Base-by-base conservation (phyloP, 31 red algal species). In the Porphyra umbilicalis region DNA sequence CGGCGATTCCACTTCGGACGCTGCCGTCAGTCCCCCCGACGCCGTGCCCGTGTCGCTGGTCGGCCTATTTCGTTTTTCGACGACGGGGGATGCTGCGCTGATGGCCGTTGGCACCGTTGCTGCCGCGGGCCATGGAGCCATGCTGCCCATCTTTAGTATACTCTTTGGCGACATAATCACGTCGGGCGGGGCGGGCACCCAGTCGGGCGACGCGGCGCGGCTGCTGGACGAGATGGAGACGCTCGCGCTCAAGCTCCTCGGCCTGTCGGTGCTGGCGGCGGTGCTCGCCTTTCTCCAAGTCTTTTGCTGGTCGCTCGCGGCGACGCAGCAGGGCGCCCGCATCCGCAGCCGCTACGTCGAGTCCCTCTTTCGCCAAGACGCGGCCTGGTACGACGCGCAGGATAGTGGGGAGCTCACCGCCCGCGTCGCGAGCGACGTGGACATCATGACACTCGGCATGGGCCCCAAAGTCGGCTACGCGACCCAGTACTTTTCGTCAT, bases 81-180 rank as follows among this genome's bases (percentile, higher is more conserved):
- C 44, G 31, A 39, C 77, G 16, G 76, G 36, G 34, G 92, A 90
- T 10, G 71, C 39, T 4, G 39, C 79, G 4, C 67, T 86, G 13
- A 84, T 94, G 33, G 9, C 79, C 34, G 34, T 94, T 39, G 83
- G 84, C 25, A 77, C 34, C 77, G 81, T 89, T 11, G 57, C 82
- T 34, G 95, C 92, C 18, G 76, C 82, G 1, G 82, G 86, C 71
- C 92, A 98, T 35, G 95, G 95, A 15, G 82, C 92, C 10, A 38
- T 94, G 29, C 75, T 92, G 38, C 91, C 95, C 29, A 39, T 92
- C 13, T 94, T 94, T 77, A 94, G 84, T 0, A 87, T 94, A 75
- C 79, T 98, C 9, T 98, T 98, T 77, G 95, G 95, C 33, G 79
- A 76, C 76, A 90, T 92, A 67, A 85, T 98, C 34, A 77, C 91